phyloP scores from a whole-genome alignment of 1,284 basidiomycete species.

The Tylopilus orsonianus region DNA sequence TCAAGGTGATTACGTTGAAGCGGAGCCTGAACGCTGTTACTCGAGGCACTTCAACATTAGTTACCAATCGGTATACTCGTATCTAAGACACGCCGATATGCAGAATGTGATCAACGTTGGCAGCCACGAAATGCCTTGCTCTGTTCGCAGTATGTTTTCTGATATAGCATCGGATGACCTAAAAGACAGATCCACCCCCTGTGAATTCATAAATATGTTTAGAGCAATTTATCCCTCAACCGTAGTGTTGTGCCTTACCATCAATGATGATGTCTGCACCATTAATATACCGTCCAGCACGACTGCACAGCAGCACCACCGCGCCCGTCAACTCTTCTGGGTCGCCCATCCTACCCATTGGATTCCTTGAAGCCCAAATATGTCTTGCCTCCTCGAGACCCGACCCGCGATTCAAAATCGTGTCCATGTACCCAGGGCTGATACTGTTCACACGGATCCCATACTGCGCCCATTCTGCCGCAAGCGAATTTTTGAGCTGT shows the following conservation, averaged over 20 bases:
- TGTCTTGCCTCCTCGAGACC: constrained; percentile 32
- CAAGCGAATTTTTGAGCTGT: constrained; percentile 26
- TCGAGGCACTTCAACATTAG: no score
- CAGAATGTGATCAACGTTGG: not conserved
- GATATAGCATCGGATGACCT: not conserved
- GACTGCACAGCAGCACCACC: constrained; percentile 41
- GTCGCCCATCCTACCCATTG: constrained; percentile 44
- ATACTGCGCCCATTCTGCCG: constrained; percentile 42
- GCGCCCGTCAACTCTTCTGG: constrained; percentile 41
- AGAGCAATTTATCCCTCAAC: not conserved
- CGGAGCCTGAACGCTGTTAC: no score
- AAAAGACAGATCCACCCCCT: constrained; percentile 31
- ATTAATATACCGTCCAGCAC: constrained; percentile 44
- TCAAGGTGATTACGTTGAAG: no score
- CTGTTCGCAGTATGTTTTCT: not conserved
- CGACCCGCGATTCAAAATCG: constrained; percentile 39
- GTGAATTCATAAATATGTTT: not conserved
- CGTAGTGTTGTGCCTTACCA: constrained; percentile 28
- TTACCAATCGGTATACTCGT: no score
- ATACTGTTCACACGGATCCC: constrained; percentile 45
- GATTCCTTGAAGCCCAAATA: constrained; percentile 39
- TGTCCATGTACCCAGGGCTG: constrained; percentile 47
- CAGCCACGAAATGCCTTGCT: not conserved
- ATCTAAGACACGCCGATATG: no score
- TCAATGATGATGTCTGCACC: constrained; percentile 43